Conservation (phyloP, 768 basidiomycete species). For the Hygrophoropsis aurantiaca region DNA sequence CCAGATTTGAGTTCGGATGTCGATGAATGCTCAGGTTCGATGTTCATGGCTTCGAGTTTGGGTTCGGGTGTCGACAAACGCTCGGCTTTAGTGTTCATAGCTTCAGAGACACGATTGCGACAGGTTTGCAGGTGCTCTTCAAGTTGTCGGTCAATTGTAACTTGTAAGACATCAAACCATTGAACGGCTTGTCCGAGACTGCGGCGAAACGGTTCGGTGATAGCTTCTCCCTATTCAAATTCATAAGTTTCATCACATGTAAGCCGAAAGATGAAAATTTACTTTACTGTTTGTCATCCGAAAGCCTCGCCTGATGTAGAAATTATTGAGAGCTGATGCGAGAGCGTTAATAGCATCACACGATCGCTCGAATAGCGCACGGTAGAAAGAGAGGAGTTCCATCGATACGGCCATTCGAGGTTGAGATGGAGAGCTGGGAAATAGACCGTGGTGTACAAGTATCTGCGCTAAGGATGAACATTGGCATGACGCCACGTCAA, state of each 20-base stretch:
- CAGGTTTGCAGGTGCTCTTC: conserved; percentile 6
- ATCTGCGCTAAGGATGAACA: too few relatives aligned
- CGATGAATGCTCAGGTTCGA: not conserved
- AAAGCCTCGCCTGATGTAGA: conserved; percentile 13
- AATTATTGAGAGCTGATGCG: not conserved
- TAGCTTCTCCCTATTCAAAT: conserved; percentile 21
- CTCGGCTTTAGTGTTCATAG: not conserved
- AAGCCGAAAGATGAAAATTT: conserved; percentile 14
- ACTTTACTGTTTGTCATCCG: conserved; percentile 1
- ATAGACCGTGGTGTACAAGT: conserved; percentile 32
- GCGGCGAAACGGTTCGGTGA: conserved; percentile 31
- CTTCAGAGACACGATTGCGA: not conserved
- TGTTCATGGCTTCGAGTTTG: not conserved
- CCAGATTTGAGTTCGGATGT: too few relatives aligned
- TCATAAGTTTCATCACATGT: too few relatives aligned
- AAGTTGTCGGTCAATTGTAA: conserved; percentile 13
- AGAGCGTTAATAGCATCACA: conserved; percentile 26
- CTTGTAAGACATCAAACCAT: conserved; percentile 27
- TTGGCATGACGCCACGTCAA: conserved; percentile 19
- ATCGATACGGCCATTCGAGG: conserved; percentile 21
- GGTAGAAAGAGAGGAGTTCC: conserved; percentile 33
- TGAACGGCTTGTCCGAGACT: conserved; percentile 23
- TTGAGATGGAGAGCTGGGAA: conserved; percentile 27
- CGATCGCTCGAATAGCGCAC: conserved; percentile 33
- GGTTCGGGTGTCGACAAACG: not conserved